Evolutionary conservation across 129 eudicot species (phyloP).

Genomic region (Kitagawia praeruptora): DNA sequence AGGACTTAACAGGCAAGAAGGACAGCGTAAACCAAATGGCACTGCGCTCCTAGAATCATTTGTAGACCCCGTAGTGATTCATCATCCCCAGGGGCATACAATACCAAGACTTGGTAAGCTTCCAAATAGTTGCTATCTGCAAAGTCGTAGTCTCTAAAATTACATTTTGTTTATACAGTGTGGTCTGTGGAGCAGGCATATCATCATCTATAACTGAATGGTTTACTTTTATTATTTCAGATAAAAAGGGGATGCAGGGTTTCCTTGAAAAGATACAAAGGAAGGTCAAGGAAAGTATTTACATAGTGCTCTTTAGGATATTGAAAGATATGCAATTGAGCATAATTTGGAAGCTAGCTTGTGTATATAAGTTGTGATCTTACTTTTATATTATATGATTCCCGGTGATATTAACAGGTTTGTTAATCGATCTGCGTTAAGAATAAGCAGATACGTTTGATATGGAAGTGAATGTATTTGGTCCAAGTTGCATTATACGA

Average conservation of each 20-base stretch:
- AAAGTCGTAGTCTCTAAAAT: not conserved
- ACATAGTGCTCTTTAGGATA: not conserved
- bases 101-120: conserved; percentile 69
- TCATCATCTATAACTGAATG: not conserved
- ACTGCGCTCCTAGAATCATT: conserved; percentile 41
- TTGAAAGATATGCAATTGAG: not conserved
- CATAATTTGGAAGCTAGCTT: not conserved
- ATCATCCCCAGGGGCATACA: conserved; percentile 85
- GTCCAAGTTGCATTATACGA: too few species aligned
- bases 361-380: not conserved
- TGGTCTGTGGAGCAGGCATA: not conserved
- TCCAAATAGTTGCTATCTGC: not conserved
- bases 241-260: conserved; percentile 42
- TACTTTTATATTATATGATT: too few species aligned
- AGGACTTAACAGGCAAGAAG: conserved; percentile 37
- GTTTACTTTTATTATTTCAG: conserved; percentile 25
- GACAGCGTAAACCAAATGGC: conserved; percentile 57
- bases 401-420: too few species aligned
- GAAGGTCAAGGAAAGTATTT: conserved; percentile 20
- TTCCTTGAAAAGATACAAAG: conserved; percentile 54
- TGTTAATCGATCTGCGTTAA: too few species aligned
- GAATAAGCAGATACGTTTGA: too few species aligned
- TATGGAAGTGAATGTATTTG: too few species aligned
- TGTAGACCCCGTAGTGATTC: conserved; percentile 53
- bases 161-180: not conserved